Evolutionary conservation across 1,284 basidiomycete genomes (phyloP), one percentile per base, ranked within the genome.

Genomic region (Microbotryomycetes sp.): DNA sequence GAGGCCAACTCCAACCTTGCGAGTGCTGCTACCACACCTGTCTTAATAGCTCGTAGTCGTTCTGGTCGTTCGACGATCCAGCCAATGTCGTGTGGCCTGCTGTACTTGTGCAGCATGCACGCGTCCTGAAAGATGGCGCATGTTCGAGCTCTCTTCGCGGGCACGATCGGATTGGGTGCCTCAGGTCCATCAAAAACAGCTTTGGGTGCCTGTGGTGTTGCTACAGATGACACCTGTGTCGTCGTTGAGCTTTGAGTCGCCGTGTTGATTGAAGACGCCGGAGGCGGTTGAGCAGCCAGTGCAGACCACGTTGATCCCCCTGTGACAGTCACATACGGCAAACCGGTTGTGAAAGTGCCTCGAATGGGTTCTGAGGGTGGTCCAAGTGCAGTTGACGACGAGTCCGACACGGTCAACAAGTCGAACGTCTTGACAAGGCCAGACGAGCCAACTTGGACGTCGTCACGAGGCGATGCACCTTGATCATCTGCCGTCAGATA

Each of bases 61-160:
- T 93, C 88, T 0, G 91, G 92, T n/a, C 89, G 81, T 74, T 96
- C 92, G 23, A 92, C 84, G 61, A 93, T 85, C 58, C 80, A 79
- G 0, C 86, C 55, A 6, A 62, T 51, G 1, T 80, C 80, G 70
- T 89, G 85, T 58, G 81, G 78, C 19, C 90, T 85, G 61, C 91
- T 89, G 72, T 84, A 93, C 55, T 80, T 82, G 74, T 96, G 92
- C 58, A 74, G 70, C 3, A 74, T 19, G 54, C 65, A 68, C 4
- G 58, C 62, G 4, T 63, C 64, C 36, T 68, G 67, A 49, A 68
- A 59, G 29, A 68, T 48, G 49, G 66, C 60, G 48, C 22, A 14
- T 12, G 60, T 58, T 16, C 31, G 36, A 23, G 42, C 9, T 30
- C 15, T n/a, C n/a, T n/a, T n/a, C n/a, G n/a, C n/a, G n/a, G n/a